A percentile compares a stretch with the other conserved stretches of the same genome.
These are phyloP conservation scores for Arabis alpina DNA, from an alignment of 345 rosid species.

Conservation along the genomic window DNA sequence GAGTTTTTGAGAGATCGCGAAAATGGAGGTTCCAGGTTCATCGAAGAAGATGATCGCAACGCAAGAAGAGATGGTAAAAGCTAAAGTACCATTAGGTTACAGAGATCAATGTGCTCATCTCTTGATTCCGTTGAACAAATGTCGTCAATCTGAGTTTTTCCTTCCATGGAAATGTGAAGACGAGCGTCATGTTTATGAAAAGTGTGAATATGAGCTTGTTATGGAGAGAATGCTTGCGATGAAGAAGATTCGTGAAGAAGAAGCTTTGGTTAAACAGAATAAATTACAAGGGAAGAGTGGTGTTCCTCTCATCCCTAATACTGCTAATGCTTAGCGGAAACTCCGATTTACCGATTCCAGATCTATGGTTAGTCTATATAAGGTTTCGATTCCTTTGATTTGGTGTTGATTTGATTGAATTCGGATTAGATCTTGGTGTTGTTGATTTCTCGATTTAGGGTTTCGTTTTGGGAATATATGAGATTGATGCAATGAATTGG, in stretches of 20 bases:
- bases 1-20: conserved; percentile 36
- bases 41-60: conserved; percentile 99
- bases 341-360: conserved; percentile 28
- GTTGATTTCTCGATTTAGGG: conserved; percentile 19
- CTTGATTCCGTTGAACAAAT: conserved; percentile 93
- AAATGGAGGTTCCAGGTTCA: conserved; percentile 83
- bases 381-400: background rate
- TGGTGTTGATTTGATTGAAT: conserved; percentile 23
- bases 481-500: background rate
- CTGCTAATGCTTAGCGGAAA: conserved; percentile 70
- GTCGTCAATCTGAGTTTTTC: conserved; percentile 92
- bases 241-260: conserved; percentile 94
- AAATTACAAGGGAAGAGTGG: conserved; percentile 43
- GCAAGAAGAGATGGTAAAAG: conserved; percentile 88
- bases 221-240: conserved; percentile 98
- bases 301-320: conserved; percentile 79
- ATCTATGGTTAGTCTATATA: conserved; percentile 40
- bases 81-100: conserved; percentile 77
- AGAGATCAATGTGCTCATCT: conserved; percentile 97
- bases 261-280: conserved; percentile 63
- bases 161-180: conserved; percentile 98
- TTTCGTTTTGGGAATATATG: conserved; percentile 8
- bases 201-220: conserved; percentile 97
- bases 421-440: conserved; percentile 11
- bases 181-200: conserved; percentile 92